These are phyloP conservation scores for Backusella australiensis DNA, from an alignment of 192 early-diverging fungal species.

Conservation along the genomic window DNA sequence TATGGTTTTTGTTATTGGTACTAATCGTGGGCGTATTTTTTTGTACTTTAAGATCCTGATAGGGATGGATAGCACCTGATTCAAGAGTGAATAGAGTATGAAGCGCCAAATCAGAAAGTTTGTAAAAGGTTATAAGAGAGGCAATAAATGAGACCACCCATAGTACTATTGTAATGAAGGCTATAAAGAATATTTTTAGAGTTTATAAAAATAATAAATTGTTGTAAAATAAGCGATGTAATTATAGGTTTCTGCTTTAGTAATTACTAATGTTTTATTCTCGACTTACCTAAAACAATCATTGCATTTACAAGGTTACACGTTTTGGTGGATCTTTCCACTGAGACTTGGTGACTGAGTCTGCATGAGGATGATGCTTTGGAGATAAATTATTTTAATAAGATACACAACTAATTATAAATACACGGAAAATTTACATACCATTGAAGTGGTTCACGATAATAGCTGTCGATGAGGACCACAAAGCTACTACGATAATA, in stretches of 20 bases:
- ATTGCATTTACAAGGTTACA: constrained; percentile 6
- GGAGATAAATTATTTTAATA: neutral
- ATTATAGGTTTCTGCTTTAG: neutral
- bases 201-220: neutral
- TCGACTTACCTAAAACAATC: constrained; percentile 4
- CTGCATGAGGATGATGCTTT: neutral
- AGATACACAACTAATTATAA: neutral
- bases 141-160: neutral
- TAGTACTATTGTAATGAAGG: neutral
- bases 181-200: neutral
- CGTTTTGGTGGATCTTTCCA: neutral
- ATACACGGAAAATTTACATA: neutral
- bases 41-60: neutral
- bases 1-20: neutral
- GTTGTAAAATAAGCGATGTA: neutral
- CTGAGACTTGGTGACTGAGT: neutral
- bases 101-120: neutral
- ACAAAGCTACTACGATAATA: neutral
- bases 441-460: neutral
- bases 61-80: neutral
- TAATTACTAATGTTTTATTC: neutral
- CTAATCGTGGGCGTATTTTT: neutral
- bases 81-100: neutral
- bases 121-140: neutral
- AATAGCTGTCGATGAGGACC: neutral